Conservation (phyloP, 2,329 filamentous ascomycete genomes). For the Aspergillus neotritici region DNA sequence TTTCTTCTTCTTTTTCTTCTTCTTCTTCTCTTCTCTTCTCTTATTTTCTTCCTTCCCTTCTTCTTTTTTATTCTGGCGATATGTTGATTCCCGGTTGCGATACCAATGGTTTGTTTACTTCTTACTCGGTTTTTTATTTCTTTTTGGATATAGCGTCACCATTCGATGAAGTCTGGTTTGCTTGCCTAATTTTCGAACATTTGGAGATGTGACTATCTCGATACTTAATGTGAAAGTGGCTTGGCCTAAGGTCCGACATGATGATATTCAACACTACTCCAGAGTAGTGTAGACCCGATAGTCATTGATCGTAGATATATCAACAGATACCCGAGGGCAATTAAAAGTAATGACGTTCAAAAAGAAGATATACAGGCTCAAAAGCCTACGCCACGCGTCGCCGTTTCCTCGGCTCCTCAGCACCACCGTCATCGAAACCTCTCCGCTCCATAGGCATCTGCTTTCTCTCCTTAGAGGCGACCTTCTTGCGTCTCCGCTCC, state of each 20-base stretch:
- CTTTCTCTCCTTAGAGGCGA: conserved; percentile 77
- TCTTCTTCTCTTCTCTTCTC: conserved; percentile 4
- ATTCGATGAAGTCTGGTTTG: conserved; percentile 10
- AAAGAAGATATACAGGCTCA: background rate
- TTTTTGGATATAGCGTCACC: conserved; percentile 9
- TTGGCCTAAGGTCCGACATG: too few species aligned
- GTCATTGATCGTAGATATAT: too few species aligned
- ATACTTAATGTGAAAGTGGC: background rate
- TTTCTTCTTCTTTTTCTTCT: conserved; percentile 3
- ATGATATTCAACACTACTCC: too few species aligned
- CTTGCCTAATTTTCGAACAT: background rate
- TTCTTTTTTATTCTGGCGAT: conserved; percentile 6
- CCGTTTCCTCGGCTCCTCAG: conserved; percentile 23
- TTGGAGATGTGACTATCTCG: background rate
- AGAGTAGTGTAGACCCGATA: too few species aligned
- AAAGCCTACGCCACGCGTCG: conserved; percentile 21
- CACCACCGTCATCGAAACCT: conserved; percentile 24
- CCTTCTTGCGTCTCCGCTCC: conserved; percentile 84
- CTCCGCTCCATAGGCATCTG: conserved; percentile 57
- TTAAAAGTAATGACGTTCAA: background rate
- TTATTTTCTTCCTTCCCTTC: conserved; percentile 3
- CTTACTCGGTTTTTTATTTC: background rate
- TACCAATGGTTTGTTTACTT: background rate
- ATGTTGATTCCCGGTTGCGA: conserved; percentile 5
- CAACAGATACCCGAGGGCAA: too few species aligned